Evolutionary conservation across 345 rosid genomes (phyloP).

Genomic region (Physaria fendleri): DNA sequence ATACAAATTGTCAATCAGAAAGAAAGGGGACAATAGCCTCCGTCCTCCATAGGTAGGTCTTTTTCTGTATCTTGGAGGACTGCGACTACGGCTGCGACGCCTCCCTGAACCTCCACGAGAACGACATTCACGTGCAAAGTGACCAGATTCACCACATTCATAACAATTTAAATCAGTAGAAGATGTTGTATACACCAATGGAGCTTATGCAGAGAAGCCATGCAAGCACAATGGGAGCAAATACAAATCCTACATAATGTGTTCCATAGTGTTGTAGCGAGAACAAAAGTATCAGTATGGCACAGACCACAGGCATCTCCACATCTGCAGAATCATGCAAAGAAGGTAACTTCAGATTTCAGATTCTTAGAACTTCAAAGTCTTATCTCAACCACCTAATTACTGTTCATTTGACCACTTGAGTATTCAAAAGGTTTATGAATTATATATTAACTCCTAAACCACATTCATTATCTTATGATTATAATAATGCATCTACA

Average conservation of each 20-base stretch:
- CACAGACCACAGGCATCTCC: conserved; percentile 72
- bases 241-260: conserved; percentile 72
- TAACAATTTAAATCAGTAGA: conserved; percentile 83
- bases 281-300: conserved; percentile 61
- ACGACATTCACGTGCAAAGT: conserved; percentile 88
- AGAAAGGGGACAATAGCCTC: conserved; percentile 33
- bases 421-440: conserved; percentile 17
- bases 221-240: conserved; percentile 68
- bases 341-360: background rate
- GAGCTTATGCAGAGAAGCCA: conserved; percentile 89
- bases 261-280: conserved; percentile 86
- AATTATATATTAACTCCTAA: conserved; percentile 16
- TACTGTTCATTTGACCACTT: conserved; percentile 21
- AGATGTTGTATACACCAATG: conserved; percentile 80
- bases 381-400: conserved; percentile 23
- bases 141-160: conserved; percentile 94
- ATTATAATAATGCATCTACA: conserved; percentile 16
- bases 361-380: background rate
- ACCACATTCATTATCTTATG: conserved; percentile 21
- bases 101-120: conserved; percentile 65
- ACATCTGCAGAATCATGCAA: conserved; percentile 50
- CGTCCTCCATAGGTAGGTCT: conserved; percentile 80
- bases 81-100: conserved; percentile 67
- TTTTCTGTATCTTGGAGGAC: conserved; percentile 74
- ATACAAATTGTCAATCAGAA: background rate